Evolutionary conservation across 768 basidiomycete species (phyloP), one percentile per base, ranked within the genome.

Genomic region (Suillus occidentalis): DNA sequence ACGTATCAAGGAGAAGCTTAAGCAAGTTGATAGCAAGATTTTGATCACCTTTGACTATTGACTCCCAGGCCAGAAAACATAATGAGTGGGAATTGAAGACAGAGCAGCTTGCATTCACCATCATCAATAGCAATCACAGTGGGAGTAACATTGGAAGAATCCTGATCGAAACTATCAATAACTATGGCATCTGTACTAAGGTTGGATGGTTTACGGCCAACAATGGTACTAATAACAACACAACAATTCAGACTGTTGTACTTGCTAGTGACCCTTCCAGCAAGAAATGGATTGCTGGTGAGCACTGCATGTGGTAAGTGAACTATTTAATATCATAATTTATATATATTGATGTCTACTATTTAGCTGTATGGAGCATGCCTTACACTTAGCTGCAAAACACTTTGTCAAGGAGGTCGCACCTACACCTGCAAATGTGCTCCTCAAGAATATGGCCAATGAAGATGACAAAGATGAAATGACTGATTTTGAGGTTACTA

Each of bases 1-100:
- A 6, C 22, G 13, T 6, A 6, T 49, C 10, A 49, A 14, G 2
- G 47, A 49, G 12, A 49, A 49, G 6, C 22, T 49, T 6, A 49
- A 49, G 47, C 5, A 49, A 0, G 22, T 49, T 2, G 47, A 49
- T 2, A 25, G 47, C 22, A 49, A 49, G 6, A 25, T 66, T 16
- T 66, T 43, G 5, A n/a, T 67, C 18, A 69, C 69, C 0, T 69
- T 70, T 14, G 65, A 72, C 65, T 56, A 31, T 31, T 31, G 31
- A 31, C 31, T 31, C 31, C 31, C 31, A 2, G 4, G 31, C 31
- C 4, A 4, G 31, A 4, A 31, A 31, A 31, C 31, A 2, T 31
- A 2, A 31, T 4, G 31, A 31, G 31, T 31, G 31, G 31, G 31
- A 31, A 4, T 66, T 70, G 37, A 64, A 60, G 10, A 62, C 60